Conservation (phyloP, 169 alveolate genomes). For the Babesia ovata region DNA sequence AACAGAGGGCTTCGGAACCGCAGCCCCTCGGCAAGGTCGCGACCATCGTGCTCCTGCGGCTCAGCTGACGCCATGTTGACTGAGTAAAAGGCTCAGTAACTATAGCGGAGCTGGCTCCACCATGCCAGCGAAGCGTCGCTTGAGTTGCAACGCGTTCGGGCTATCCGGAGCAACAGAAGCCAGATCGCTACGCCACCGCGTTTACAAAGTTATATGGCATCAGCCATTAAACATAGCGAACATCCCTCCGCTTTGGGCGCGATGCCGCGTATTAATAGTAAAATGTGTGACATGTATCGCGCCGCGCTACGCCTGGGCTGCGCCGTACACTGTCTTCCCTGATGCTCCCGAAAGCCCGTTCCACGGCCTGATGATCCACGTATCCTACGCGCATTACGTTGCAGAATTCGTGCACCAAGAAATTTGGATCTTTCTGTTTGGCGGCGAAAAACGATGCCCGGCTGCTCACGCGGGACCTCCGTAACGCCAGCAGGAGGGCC, state of each 20-base stretch:
- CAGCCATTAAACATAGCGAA: too few species aligned
- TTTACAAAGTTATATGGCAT: too few species aligned
- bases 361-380: neutral
- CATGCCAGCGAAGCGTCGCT: too few species aligned
- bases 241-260: too few species aligned
- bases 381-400: neutral
- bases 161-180: too few species aligned
- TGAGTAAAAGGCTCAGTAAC: too few species aligned
- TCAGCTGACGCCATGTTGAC: neutral
- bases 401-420: conserved; percentile 31
- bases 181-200: too few species aligned
- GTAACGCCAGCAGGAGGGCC: conserved; percentile 17
- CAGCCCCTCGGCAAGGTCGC: conserved; percentile 33
- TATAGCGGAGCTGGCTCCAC: too few species aligned
- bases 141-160: too few species aligned
- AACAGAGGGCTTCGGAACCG: conserved; percentile 9
- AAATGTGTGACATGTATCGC: too few species aligned
- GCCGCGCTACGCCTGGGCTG: too few species aligned
- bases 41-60: neutral
- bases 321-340: conserved; percentile 9
- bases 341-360: neutral
- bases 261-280: too few species aligned
- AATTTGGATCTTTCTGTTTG: neutral
- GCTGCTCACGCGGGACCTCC: conserved; percentile 9
- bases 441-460: conserved; percentile 15